Conservation (phyloP, 2,329 filamentous ascomycete genomes). For the Aspergillus pseudoglaucus region DNA sequence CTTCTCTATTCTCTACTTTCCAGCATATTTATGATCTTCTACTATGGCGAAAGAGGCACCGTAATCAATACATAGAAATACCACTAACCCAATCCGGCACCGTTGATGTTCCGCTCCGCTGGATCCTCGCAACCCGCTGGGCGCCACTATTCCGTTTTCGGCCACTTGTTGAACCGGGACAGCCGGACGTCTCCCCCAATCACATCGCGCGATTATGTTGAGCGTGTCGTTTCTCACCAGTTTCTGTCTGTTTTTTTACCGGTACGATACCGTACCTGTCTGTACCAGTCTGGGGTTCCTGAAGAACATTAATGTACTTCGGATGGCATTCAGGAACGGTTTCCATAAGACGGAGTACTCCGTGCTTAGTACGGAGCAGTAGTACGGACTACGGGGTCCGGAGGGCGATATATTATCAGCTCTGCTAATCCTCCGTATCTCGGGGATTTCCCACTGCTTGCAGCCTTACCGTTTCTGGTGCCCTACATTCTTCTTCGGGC, state of each 20-base stretch:
- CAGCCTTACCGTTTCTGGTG: too few species aligned
- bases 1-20: not conserved
- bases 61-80: not conserved
- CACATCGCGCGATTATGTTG: not conserved
- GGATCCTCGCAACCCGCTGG: too few species aligned
- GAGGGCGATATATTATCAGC: not conserved
- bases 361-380: not conserved
- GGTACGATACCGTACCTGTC: too few species aligned
- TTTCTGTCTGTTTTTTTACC: too few species aligned
- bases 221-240: not conserved
- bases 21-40: not conserved
- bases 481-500: too few species aligned
- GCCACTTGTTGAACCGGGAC: not conserved
- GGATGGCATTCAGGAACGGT: not conserved
- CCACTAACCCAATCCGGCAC: not conserved
- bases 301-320: not conserved
- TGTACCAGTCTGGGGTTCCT: not conserved
- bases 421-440: not conserved
- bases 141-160: not conserved
- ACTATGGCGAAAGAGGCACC: not conserved
- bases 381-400: not conserved
- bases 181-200: not conserved
- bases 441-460: too few species aligned
- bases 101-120: too few species aligned
- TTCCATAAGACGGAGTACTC: not conserved